Percentiles rank a stretch among this genome's conserved stretches.
Evolutionary conservation across 768 basidiomycete species (phyloP).

Genomic region (Termitomyces sp.): DNA sequence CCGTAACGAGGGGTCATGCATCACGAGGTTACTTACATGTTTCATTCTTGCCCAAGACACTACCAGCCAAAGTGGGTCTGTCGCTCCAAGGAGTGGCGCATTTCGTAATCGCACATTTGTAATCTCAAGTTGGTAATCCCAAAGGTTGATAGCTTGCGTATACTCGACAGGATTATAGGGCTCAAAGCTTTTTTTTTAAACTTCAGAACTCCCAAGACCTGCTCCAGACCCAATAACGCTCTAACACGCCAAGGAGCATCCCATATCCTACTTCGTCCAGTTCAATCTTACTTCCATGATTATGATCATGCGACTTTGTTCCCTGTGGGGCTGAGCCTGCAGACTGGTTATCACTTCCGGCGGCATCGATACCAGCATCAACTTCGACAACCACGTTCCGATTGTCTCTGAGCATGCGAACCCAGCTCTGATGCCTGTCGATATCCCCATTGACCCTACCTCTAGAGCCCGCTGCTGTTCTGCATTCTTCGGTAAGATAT

Average conservation of each 20-base stretch:
- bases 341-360: slow-evolving; percentile 7
- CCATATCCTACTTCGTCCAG: slow-evolving; percentile 31
- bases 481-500: not conserved
- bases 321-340: slow-evolving; percentile 3
- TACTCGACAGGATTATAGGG: not conserved
- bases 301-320: slow-evolving; percentile 1
- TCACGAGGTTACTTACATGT: not conserved
- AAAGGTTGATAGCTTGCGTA: not conserved
- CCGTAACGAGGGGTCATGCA: not conserved
- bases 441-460: not conserved
- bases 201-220: slow-evolving; percentile 11
- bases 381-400: slow-evolving; percentile 4
- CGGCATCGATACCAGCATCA: slow-evolving; percentile 8
- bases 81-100: slow-evolving; percentile 12
- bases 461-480: not conserved
- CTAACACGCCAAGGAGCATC: slow-evolving; percentile 34
- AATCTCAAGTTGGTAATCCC: not conserved
- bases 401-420: not conserved
- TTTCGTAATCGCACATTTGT: not conserved
- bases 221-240: slow-evolving; percentile 27
- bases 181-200: not conserved
- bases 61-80: not conserved
- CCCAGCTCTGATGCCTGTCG: slow-evolving; percentile 1
- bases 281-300: slow-evolving; percentile 11
- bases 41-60: not conserved